phyloP scores from a whole-genome alignment of 169 alveolate species.

The Plasmodium sp. region DNA sequence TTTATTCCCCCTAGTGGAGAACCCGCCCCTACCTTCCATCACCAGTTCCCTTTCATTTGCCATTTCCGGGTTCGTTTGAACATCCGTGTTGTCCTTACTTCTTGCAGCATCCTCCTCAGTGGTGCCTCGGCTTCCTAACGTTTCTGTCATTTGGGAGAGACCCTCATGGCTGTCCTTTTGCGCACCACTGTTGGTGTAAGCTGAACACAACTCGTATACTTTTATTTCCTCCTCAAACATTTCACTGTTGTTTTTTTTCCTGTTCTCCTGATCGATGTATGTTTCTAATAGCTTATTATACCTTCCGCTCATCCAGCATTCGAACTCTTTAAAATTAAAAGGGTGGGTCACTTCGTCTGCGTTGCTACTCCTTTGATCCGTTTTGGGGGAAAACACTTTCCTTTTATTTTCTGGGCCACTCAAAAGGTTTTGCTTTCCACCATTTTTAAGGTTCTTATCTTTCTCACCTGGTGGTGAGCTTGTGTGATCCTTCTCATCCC shows the following conservation, averaged over 20 bases:
- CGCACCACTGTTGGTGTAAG: not conserved
- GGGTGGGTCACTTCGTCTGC: not conserved
- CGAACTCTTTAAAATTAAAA: not conserved
- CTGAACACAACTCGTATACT: conserved; percentile 4
- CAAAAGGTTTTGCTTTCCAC: not conserved
- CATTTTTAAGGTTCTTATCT: not conserved
- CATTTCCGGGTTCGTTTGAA: not conserved
- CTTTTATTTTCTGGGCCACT: not conserved
- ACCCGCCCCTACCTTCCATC: not conserved
- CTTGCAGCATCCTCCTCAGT: not conserved
- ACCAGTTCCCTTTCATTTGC: not conserved
- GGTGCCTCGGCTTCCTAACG: not conserved
- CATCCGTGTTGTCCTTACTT: not conserved
- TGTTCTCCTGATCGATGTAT: conserved; percentile 32
- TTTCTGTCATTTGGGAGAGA: not conserved
- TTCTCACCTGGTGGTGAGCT: not conserved
- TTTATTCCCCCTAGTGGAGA: not conserved
- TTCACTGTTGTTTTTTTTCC: conserved; percentile 39
- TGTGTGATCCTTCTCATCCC: not conserved
- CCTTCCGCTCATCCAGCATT: conserved; percentile 28
- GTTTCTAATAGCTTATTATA: conserved; percentile 20
- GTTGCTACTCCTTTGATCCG: not conserved
- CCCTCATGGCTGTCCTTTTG: not conserved
- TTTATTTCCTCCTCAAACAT: conserved; percentile 55
- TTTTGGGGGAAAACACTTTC: not conserved